These are phyloP conservation scores for Babesia gibsoni DNA, from an alignment of 169 alveolate genomes.

Conservation along the genomic window DNA sequence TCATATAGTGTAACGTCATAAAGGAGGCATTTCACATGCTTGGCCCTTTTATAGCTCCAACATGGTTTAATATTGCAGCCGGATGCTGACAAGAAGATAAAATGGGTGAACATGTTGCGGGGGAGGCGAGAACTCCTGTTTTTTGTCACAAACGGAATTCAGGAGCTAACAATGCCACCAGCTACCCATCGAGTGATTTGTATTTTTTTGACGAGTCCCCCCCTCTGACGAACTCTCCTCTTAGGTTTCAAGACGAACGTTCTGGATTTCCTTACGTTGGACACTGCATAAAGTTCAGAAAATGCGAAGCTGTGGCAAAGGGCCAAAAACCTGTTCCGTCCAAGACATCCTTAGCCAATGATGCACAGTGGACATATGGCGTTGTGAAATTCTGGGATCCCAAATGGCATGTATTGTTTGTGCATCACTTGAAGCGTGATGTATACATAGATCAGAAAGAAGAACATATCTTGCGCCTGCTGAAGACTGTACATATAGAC, in stretches of 20 bases:
- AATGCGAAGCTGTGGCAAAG: background rate
- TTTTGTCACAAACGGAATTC: too few relatives aligned
- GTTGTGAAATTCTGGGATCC: constrained; percentile 53
- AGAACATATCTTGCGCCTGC: background rate
- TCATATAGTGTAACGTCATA: too few relatives aligned
- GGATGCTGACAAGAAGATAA: too few relatives aligned
- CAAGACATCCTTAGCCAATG: background rate
- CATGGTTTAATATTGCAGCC: too few relatives aligned
- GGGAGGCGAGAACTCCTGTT: too few relatives aligned
- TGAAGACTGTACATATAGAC: background rate
- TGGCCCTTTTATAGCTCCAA: too few relatives aligned
- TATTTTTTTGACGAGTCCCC: too few relatives aligned
- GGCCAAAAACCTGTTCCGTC: background rate
- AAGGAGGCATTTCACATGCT: too few relatives aligned
- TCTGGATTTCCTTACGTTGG: constrained; percentile 32
- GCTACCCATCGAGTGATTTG: too few relatives aligned
- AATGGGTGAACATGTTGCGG: too few relatives aligned
- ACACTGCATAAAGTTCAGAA: constrained; percentile 5
- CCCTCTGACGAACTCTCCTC: background rate
- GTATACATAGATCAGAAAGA: background rate
- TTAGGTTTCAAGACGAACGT: background rate
- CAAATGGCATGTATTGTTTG: constrained; percentile 30
- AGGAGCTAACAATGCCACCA: too few relatives aligned
- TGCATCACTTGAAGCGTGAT: constrained; percentile 25
- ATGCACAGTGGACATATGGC: constrained; percentile 17